These are phyloP conservation scores for Penicillium cataractarum DNA, from an alignment of 495 filamentous ascomycete genomes.

Conservation along the genomic window DNA sequence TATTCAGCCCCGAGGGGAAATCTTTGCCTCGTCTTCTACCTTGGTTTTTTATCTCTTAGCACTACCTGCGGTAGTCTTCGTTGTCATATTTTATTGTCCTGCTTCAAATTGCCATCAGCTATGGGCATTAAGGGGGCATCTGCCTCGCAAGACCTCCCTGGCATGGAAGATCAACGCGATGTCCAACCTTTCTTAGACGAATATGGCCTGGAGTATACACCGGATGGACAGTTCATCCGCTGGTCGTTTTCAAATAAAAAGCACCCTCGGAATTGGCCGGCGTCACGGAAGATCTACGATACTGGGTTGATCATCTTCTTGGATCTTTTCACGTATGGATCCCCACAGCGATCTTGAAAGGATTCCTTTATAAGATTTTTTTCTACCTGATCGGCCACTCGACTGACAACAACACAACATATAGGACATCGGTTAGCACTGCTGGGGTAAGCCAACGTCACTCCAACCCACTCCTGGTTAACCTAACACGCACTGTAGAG, in stretches of 20 bases:
- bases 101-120: not conserved
- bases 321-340: constrained; percentile 18
- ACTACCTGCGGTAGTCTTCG: no score
- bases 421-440: constrained; percentile 34
- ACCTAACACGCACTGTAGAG: constrained; percentile 17
- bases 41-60: not conserved
- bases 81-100: no score
- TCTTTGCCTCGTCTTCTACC: not conserved
- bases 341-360: not conserved
- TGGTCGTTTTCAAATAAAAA: constrained; percentile 20
- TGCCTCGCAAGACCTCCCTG: not conserved
- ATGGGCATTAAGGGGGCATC: not conserved
- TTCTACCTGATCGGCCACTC: not conserved
- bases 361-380: not conserved
- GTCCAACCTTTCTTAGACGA: constrained; percentile 1
- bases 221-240: constrained; percentile 16
- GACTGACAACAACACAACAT: not conserved
- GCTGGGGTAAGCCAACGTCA: constrained; percentile 28
- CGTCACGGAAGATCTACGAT: constrained; percentile 19
- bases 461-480: not conserved
- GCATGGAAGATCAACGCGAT: not conserved
- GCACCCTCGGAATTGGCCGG: constrained; percentile 21
- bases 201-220: constrained; percentile 14
- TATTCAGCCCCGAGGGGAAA: not conserved
- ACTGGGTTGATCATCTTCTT: constrained; percentile 20